Base-by-base conservation (phyloP, 768 basidiomycete species). In the Suillus tomentosus region DNA sequence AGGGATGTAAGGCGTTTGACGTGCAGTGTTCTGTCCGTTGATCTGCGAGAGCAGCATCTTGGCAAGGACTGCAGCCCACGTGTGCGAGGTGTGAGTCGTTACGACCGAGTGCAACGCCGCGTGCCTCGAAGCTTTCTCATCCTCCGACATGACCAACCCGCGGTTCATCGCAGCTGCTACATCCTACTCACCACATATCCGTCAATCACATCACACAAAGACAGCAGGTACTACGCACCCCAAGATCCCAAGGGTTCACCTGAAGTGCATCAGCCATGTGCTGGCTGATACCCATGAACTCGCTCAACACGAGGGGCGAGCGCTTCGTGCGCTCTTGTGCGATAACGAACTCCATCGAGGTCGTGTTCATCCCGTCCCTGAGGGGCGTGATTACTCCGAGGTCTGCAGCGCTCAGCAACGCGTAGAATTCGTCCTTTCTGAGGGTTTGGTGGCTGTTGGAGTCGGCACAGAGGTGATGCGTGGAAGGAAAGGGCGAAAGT, bases 401-500 rank as follows among this genome's bases (percentile, higher is more conserved):
- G 73, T 98, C 96, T 7, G 96, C 96, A 4, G 94, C 96, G 62
- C 88, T 89, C 43, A 99, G 81, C 14, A 99, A 84, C 0, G 95
- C 96, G 77, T 98, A 98, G 76, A 97, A 99, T 74, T 99, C 96
- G 77, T 99, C 95, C 76, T 95, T 94, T 76, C 96, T 96, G 71
- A 99, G 87, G 1, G 93, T 89, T 78, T 99, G 96, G 78, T 99
- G 96, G 80, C 95, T 96, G 70, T 17, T 54, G 11, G 36, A 39
- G 40, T 15, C 5, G n/a, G 43, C n/a, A 9, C 24, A 50, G 22
- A 14, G 11, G 47, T 24, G 22, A 48, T 22, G 22, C 22, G 45
- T 47, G 45, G n/a, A n/a, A 9, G 19, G 45, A n/a, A n/a, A n/a
- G 9, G 39, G 34, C 17, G 11, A 22, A 22, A 7, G 22, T 5